Percentiles rank a stretch among this genome's conserved stretches.
These are phyloP conservation scores for Halophytophthora polymorphica DNA, from an alignment of 352 stramenopile species.

Conservation along the genomic window DNA sequence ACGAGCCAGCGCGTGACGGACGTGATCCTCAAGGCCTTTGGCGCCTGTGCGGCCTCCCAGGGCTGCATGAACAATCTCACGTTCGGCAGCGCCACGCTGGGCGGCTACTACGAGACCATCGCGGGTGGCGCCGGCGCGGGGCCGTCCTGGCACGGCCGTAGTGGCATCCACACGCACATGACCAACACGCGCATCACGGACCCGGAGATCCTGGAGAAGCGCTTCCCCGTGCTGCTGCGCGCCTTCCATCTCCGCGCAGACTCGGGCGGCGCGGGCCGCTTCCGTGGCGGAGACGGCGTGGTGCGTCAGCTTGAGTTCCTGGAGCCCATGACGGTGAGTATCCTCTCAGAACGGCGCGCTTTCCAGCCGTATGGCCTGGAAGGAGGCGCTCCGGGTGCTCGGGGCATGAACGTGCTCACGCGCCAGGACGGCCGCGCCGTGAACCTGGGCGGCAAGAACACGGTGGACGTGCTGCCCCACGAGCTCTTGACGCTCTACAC, in stretches of 20 bases:
- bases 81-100: conserved; percentile 94
- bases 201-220: conserved; percentile 98
- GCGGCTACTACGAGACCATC: conserved; percentile 99
- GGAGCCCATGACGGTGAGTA: conserved; percentile 93
- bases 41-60: conserved; percentile 94
- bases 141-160: conserved; percentile 94
- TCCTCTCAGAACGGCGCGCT: conserved; percentile 95
- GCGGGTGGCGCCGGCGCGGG: conserved; percentile 96
- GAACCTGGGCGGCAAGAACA: conserved; percentile 93
- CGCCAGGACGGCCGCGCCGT: conserved; percentile 61
- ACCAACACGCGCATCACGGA: conserved; percentile 99
- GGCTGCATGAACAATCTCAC: conserved; percentile 99
- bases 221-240: conserved; percentile 90
- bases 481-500: conserved; percentile 96
- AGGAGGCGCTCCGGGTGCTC: conserved; percentile 87
- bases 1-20: conserved; percentile 98
- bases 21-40: conserved; percentile 97
- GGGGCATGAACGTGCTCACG: conserved; percentile 93
- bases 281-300: conserved; percentile 94
- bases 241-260: conserved; percentile 81
- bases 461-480: conserved; percentile 87
- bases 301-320: conserved; percentile 96
- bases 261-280: conserved; percentile 90
- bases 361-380: conserved; percentile 95
- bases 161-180: conserved; percentile 98